Evolutionary conservation across 2,329 filamentous ascomycete species (phyloP).

Genomic region (Penicillium fuscoglaucum): DNA sequence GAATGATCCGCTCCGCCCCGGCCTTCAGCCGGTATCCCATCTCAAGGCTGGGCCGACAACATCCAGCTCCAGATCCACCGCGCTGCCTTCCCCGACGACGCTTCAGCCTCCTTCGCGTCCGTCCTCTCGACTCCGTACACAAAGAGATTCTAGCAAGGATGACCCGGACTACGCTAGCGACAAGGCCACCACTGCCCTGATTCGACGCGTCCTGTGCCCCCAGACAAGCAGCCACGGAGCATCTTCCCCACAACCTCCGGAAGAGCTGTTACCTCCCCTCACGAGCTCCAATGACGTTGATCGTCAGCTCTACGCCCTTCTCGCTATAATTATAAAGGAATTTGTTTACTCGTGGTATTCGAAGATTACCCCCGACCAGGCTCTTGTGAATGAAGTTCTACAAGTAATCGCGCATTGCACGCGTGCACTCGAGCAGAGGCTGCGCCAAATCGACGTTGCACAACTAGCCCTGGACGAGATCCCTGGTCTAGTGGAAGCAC

Average conservation of each 20-base stretch:
- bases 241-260: slow-evolving; percentile 65
- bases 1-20: slow-evolving; percentile 38
- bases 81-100: slow-evolving; percentile 27
- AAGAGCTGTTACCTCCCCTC: slow-evolving; percentile 82
- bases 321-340: slow-evolving; percentile 85
- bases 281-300: slow-evolving; percentile 95
- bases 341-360: slow-evolving; percentile 92
- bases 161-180: slow-evolving; percentile 62
- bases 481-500: slow-evolving; percentile 74
- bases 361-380: slow-evolving; percentile 86
- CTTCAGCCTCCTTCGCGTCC: slow-evolving; percentile 31
- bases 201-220: slow-evolving; percentile 81
- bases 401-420: slow-evolving; percentile 92
- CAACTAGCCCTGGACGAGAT: slow-evolving; percentile 83
- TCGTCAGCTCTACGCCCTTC: slow-evolving; percentile 85
- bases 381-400: slow-evolving; percentile 83
- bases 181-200: slow-evolving; percentile 74
- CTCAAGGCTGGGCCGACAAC: slow-evolving; percentile 40
- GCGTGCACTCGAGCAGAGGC: slow-evolving; percentile 78
- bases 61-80: slow-evolving; percentile 39
- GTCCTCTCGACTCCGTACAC: slow-evolving; percentile 32
- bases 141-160: slow-evolving; percentile 40
- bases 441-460: slow-evolving; percentile 80
- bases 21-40: slow-evolving; percentile 43
- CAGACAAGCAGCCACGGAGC: slow-evolving; percentile 52